Evolutionary conservation across 805 yeast species (phyloP).

Genomic region (Candida nemodendra): DNA sequence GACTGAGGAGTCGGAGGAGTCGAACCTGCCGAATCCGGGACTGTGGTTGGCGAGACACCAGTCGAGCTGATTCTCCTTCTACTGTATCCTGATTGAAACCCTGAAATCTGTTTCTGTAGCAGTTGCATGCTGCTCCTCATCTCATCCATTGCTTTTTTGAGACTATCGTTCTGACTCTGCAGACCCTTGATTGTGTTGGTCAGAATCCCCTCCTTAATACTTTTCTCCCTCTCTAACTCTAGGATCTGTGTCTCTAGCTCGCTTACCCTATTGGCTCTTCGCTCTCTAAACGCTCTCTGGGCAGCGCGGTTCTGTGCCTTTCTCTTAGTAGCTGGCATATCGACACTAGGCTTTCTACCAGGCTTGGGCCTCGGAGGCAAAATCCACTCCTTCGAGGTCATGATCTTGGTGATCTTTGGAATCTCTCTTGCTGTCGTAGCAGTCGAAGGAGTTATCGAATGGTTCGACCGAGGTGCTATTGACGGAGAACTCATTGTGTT

Average conservation of each 20-base stretch:
- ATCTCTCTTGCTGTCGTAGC: conserved; percentile 5
- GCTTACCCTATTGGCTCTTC: conserved; percentile 78
- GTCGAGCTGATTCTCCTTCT: conserved; percentile 10
- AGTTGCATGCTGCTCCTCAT: conserved; percentile 28
- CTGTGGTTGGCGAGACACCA: conserved; percentile 18
- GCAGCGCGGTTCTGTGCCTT: conserved; percentile 95
- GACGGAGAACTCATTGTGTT: conserved; percentile 22
- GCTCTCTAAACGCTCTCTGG: conserved; percentile 84
- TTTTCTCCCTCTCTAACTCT: conserved; percentile 67
- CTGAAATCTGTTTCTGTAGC: conserved; percentile 17
- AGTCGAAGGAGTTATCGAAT: conserved; percentile 17
- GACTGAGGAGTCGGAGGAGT: conserved; percentile 22
- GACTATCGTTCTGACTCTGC: conserved; percentile 43
- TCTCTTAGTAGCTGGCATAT: conserved; percentile 79
- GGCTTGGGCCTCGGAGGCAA: conserved; percentile 64
- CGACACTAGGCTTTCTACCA: conserved; percentile 48
- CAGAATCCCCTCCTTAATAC: conserved; percentile 53
- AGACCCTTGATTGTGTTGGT: conserved; percentile 51
- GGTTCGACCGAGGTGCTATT: conserved; percentile 22
- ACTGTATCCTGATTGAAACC: neutral
- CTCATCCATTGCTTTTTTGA: conserved; percentile 43
- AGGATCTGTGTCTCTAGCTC: conserved; percentile 70
- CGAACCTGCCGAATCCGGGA: conserved; percentile 12
- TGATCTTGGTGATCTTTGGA: conserved; percentile 45
- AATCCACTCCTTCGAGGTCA: conserved; percentile 59